Evolutionary conservation across 805 yeast genomes (phyloP), one percentile per base, ranked within the genome.

Genomic region (Vanderwaltozyma verrucispora): DNA sequence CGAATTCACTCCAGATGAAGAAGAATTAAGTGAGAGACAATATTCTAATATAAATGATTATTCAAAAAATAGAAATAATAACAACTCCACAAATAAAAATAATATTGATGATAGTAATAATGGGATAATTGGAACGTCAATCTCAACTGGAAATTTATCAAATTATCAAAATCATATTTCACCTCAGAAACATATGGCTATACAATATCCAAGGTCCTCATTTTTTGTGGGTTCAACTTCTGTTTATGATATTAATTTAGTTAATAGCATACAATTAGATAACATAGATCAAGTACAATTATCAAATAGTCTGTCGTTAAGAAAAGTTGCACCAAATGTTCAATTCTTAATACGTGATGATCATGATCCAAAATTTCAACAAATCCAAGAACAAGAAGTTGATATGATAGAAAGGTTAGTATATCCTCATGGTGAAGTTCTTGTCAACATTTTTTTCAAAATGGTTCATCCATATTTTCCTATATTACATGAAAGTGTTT

Each of bases 391-490:
- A 33, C 71, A 74, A 42, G 87, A 80, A 43, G 81, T 84, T 9
- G 96, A 89, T 53, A 72, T 78, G 19, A 84, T 89, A 7, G 97
- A 89, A 56, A 69, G 75, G 44, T 69, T 84, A 35, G 84, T 89
- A 15, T 80, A 89, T n/a, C 97, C 98, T 0, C 87, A 86, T 59
- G 97, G 97, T 2, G 82, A 79, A 44, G 74, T 79, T 10, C 64
- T 85, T 37, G 75, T 85, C 27, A 86, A 84, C 46, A 68, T 86
- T 12, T 87, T 86, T 52, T 87, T 87, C 60, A 72, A 87, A 44
- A 74, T 83, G 14, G 77, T 88, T 25, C 97, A 89, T 52, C 96
- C 96, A 0, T 77, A 85, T 3, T 85, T 85, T 59, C 98, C 97
- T 0, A 79, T 89, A 10, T 61, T 89, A 36, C 96, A 92, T 59